Conservation (phyloP, 2,329 filamentous ascomycete genomes). For the Fusarium nygamai region DNA sequence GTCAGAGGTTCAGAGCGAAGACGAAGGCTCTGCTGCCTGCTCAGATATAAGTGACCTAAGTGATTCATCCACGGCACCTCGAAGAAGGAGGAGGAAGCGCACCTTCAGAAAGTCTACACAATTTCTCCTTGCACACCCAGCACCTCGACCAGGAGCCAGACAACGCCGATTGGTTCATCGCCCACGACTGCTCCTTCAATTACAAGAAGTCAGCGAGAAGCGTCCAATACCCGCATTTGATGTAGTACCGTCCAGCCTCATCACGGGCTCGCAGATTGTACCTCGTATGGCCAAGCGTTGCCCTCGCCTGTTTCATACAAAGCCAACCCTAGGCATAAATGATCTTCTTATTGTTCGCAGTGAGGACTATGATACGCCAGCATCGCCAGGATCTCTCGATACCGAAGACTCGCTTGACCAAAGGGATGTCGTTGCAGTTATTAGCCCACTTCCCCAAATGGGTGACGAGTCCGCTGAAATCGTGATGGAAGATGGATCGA, state of each 20-base stretch:
- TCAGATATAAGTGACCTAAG: constrained; percentile 58
- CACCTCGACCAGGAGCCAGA: constrained; percentile 66
- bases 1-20: constrained; percentile 54
- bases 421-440: constrained; percentile 71
- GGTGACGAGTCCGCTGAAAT: constrained; percentile 70
- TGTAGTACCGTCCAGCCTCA: constrained; percentile 74
- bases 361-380: constrained; percentile 66
- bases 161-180: constrained; percentile 74
- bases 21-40: constrained; percentile 55
- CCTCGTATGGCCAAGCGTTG: constrained; percentile 69
- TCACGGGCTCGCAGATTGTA: constrained; percentile 65
- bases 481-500: constrained; percentile 69
- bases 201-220: constrained; percentile 71
- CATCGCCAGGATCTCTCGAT: constrained; percentile 47
- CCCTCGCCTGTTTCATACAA: constrained; percentile 70
- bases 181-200: constrained; percentile 75
- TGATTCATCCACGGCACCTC: constrained; percentile 55
- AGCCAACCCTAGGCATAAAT: constrained; percentile 71
- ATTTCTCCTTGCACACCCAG: constrained; percentile 75
- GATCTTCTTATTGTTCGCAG: constrained; percentile 78
- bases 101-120: constrained; percentile 66
- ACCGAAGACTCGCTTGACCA: constrained; percentile 59
- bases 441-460: constrained; percentile 66
- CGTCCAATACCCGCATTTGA: constrained; percentile 76
- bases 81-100: constrained; percentile 54